These are phyloP conservation scores for Aspergillus hiratsukae DNA, from an alignment of 2,329 filamentous ascomycete genomes.

Conservation along the genomic window DNA sequence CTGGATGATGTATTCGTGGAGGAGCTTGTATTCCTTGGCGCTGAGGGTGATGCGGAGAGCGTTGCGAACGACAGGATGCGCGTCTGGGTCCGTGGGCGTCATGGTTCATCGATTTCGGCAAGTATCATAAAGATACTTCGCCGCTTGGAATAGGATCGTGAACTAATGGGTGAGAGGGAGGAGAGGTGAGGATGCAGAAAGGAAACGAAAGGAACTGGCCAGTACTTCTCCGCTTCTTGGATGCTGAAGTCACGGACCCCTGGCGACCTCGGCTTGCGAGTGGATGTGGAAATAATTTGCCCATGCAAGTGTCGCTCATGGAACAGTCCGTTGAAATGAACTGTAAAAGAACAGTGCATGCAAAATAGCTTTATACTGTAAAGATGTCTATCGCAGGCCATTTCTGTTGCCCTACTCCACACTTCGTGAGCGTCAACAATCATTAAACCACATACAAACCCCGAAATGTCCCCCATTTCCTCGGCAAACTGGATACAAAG, in stretches of 20 bases:
- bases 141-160: background rate
- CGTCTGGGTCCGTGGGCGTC: conserved; percentile 19
- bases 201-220: background rate
- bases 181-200: background rate
- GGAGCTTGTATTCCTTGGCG: conserved; percentile 76
- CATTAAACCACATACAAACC: background rate
- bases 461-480: background rate
- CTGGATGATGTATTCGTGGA: conserved; percentile 79
- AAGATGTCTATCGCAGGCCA: background rate
- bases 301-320: background rate
- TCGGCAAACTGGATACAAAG: background rate
- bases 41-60: conserved; percentile 79
- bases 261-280: background rate
- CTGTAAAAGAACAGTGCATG: background rate
- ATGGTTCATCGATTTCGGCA: conserved; percentile 14
- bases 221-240: background rate
- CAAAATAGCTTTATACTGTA: background rate
- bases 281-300: background rate
- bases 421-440: background rate
- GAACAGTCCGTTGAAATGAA: background rate
- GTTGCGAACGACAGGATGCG: conserved; percentile 75
- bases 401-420: background rate
- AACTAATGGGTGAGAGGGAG: background rate
- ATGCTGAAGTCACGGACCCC: background rate
- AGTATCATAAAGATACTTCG: background rate